Base-by-base conservation (phyloP, 257 asterid genomes). In the Rubia yunnanensis region DNA sequence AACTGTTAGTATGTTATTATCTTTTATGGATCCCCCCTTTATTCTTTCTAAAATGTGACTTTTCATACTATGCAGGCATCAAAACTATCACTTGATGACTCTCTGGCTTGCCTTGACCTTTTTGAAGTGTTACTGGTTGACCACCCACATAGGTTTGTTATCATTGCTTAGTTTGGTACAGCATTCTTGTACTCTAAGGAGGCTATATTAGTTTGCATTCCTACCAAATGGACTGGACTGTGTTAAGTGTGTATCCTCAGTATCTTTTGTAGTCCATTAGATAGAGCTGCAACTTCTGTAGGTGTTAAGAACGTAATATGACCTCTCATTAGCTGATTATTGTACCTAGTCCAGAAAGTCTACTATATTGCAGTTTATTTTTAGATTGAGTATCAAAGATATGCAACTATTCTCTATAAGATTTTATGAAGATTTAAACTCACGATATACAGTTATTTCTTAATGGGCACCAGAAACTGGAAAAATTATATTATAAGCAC, bases 41-140 rank as follows among this genome's bases (percentile, higher is more conserved):
- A 0, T 11, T 39, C 52, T 20, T 44, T 26, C 61, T 24, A 9
- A 58, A 39, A 8, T 14, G 11, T 28, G 53, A 59, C 46, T 71
- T 70, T 8, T 66, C 70, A 56, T 68, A 41, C 68, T 70, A 52
- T 69, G 71, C 89, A 94, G 99, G 87, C 94, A 63, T 85, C 97
- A 72, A 94, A 89, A 79, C 77, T 94, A 67, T 71, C 97, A 49
- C 74, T 55, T 41, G 97, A 90, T 60, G 99, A 94, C 82, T 83
- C 84, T 72, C 77, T 82, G 88, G 82, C 84, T 55, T 90, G 97
- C 60, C 72, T 82, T 72, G 94, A 88, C 78, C 96, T 94, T 70
- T 76, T 86, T 70, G 99, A 88, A 88, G 92, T 80, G 81, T 82
- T 94, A 52, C 84, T 90, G 79, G 85, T 86, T 60, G 92, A 89